Conservation (phyloP, 805 yeast genomes). For the Hemisphaericaspora nanyangensis region DNA sequence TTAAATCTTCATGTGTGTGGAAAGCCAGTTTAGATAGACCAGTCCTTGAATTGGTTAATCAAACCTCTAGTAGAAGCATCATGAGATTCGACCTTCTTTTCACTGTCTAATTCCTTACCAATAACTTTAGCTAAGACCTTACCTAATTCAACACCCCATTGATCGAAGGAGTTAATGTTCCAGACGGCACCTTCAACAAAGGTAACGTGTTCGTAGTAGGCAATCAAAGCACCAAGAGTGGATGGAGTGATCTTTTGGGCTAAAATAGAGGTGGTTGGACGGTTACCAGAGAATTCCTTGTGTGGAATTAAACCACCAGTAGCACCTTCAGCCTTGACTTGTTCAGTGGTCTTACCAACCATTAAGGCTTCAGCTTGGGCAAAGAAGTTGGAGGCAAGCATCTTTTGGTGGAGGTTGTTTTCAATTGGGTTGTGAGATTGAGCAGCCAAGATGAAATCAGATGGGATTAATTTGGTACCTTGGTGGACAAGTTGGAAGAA, state of each 20-base stretch:
- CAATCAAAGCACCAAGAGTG: conserved; percentile 91
- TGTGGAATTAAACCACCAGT: conserved; percentile 86
- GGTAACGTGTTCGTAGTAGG: conserved; percentile 95
- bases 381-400: conserved; percentile 98
- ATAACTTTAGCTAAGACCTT: conserved; percentile 96
- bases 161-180: conserved; percentile 99
- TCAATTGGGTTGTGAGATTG: conserved; percentile 97
- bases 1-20: too few species aligned
- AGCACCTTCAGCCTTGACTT: conserved; percentile 87
- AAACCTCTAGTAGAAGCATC: conserved; percentile 90
- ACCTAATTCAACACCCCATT: conserved; percentile 99
- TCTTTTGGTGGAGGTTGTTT: conserved; percentile 88
- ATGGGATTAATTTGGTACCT: conserved; percentile 95
- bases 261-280: conserved; percentile 97
- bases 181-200: conserved; percentile 98
- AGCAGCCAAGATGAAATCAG: conserved; percentile 96
- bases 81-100: conserved; percentile 57
- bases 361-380: conserved; percentile 98
- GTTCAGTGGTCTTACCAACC: conserved; percentile 86
- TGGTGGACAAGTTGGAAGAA: conserved; percentile 99
- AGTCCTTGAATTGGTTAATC: conserved; percentile 91
- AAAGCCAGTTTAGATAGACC: too few species aligned
- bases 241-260: conserved; percentile 97
- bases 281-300: conserved; percentile 95
- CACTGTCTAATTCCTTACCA: conserved; percentile 78